Evolutionary conservation across 257 asterid genomes (phyloP).

Genomic region (Solanum microdontum): DNA sequence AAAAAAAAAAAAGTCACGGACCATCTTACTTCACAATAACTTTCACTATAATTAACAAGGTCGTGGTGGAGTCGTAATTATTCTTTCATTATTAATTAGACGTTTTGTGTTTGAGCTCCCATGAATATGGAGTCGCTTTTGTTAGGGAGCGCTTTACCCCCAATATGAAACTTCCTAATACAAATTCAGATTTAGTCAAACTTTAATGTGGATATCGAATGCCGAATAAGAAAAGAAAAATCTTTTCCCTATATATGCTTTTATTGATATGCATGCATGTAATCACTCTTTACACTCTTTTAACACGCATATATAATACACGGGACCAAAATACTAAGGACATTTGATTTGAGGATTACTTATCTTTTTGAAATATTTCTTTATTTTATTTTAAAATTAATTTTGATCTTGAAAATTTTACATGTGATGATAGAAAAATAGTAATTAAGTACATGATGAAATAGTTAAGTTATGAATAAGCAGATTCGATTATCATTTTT

Average conservation of each 20-base stretch:
- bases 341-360: background rate
- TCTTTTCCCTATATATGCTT: background rate
- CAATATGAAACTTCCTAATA: no score
- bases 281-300: background rate
- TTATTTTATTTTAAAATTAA: no score
- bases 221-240: no score
- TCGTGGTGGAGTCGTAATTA: background rate
- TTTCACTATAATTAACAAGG: background rate
- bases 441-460: background rate
- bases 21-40: background rate
- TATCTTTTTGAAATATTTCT: background rate
- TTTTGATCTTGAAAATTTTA: no score
- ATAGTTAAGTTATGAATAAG: background rate
- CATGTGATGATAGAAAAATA: background rate
- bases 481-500: background rate
- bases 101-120: fast-evolving
- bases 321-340: background rate
- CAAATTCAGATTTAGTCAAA: no score
- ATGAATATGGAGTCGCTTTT: no score
- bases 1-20: background rate
- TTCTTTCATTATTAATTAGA: fast-evolving
- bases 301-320: background rate
- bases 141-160: no score
- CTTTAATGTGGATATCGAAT: no score
- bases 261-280: background rate